Evolutionary conservation across 805 yeast species (phyloP), one percentile per base, ranked within the genome.

Genomic region (Monosporozyma aquatica): DNA sequence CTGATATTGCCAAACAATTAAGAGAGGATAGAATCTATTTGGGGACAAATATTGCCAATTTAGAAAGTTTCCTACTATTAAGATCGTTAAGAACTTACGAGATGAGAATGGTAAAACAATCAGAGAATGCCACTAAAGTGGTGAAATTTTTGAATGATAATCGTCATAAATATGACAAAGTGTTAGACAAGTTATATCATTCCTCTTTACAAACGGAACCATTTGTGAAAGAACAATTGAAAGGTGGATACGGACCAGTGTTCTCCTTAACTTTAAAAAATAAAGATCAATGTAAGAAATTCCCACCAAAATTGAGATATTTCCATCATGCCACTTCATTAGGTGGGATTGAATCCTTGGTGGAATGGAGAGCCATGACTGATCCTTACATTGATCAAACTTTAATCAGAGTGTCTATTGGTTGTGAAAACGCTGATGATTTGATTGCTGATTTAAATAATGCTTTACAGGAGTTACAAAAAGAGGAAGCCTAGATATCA

Each of bases 311-410:
- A 45, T 66, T 87, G 45, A 73, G 76, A 50, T 75, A 74, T 48
- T 87, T 87, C 67, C 82, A 80, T 51, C 97, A 89, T 63, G 95
- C 96, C 4, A 87, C 96, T 0, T 86, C 95, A 2, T 68, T 90
- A 22, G 97, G 97, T 30, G 95, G 97, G 18, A 85, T 83, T 11
- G 97, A 90, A 63, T 82, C 94, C 37, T 67, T 87, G 55, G 77
- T 89, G 44, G 97, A 89, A 62, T 87, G 95, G 95, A 76, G 96
- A 56, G 80, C 86, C 0, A 56, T 89, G 64, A 72, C 82, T 20
- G 90, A 87, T 56, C 58, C 72, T 1, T 49, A 64, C 4, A 81
- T 79, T 11, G 67, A 73, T 17, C 71, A 74, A 18, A 71, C 74
- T 1, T 59, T 87, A 37, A 61, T 89, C 32, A 73, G 97, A 61